phyloP scores from a whole-genome alignment of 1,284 basidiomycete species.

The Sanguinoderma infundibulare region DNA sequence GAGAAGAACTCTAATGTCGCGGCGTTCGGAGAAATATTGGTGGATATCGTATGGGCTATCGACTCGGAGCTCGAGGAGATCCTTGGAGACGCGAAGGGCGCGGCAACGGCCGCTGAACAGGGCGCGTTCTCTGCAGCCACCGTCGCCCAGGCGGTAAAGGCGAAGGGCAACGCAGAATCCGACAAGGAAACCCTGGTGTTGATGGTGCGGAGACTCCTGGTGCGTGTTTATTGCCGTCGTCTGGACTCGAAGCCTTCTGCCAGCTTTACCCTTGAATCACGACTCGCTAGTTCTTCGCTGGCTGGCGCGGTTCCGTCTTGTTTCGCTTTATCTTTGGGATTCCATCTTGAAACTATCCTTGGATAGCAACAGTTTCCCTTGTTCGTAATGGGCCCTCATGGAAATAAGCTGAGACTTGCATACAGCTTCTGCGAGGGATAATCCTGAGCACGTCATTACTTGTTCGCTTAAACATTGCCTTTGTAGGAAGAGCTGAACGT shows the following conservation, averaged over 20 bases:
- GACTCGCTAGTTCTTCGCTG: neutral
- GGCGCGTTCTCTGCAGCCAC: constrained; percentile 28
- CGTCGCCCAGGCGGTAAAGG: constrained; percentile 45
- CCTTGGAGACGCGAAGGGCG: constrained; percentile 55
- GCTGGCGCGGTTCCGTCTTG: too few relatives aligned
- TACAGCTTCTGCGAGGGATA: too few relatives aligned
- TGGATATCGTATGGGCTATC: constrained; percentile 81
- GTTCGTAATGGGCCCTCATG: too few relatives aligned
- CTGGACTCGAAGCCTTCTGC: neutral
- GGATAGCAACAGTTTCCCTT: too few relatives aligned
- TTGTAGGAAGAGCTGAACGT: neutral
- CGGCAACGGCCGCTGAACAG: constrained; percentile 34
- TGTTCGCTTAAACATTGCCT: too few relatives aligned
- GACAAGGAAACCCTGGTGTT: constrained; percentile 66
- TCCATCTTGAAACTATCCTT: too few relatives aligned
- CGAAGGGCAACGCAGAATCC: constrained; percentile 56
- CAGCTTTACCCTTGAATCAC: neutral
- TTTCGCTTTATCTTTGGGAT: too few relatives aligned
- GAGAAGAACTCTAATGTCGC: constrained; percentile 43
- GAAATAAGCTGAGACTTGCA: too few relatives aligned
- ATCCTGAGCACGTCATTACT: too few relatives aligned
- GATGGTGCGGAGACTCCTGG: constrained; percentile 67
- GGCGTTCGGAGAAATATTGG: constrained; percentile 66
- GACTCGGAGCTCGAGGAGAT: constrained; percentile 78
- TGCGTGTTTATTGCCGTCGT: constrained; percentile 41